Evolutionary conservation across 768 basidiomycete genomes (phyloP).

Genomic region (Tricholoma flavovirens): DNA sequence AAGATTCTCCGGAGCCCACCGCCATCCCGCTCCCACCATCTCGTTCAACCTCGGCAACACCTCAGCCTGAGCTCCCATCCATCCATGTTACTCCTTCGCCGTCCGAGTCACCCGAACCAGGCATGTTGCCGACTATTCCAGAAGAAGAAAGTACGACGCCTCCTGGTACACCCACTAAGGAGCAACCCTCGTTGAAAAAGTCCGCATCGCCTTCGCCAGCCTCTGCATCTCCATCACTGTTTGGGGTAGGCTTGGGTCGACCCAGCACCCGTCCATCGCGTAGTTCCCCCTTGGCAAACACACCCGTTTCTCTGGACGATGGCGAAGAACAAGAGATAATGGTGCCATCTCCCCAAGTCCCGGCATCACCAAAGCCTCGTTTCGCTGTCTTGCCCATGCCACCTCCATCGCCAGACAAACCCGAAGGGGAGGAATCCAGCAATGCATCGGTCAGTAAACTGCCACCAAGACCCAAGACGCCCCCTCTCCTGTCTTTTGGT

Average conservation of each 20-base stretch:
- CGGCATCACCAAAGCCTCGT: slow-evolving; percentile 34
- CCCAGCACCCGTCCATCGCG: slow-evolving; percentile 61
- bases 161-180: slow-evolving; percentile 54
- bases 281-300: slow-evolving; percentile 71
- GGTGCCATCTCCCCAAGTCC: slow-evolving; percentile 21
- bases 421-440: slow-evolving; percentile 21
- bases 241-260: slow-evolving; percentile 46
- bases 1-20: slow-evolving; percentile 26
- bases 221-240: slow-evolving; percentile 26
- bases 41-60: slow-evolving; percentile 55
- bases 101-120: slow-evolving; percentile 21
- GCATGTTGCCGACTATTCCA: slow-evolving; percentile 23
- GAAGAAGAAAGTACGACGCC: slow-evolving; percentile 53
- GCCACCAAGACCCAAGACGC: slow-evolving; percentile 41
- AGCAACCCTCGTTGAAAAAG: slow-evolving; percentile 7
- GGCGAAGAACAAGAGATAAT: slow-evolving; percentile 37
- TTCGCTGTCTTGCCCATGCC: slow-evolving; percentile 26
- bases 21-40: slow-evolving; percentile 34
- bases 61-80: slow-evolving; percentile 45
- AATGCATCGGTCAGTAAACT: slow-evolving; percentile 7
- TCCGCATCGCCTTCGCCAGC: slow-evolving; percentile 18
- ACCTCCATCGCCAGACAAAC: slow-evolving; percentile 16
- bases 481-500: slow-evolving; percentile 36
- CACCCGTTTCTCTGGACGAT: slow-evolving; percentile 39
- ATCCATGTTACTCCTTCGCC: slow-evolving; percentile 34